Evolutionary conservation across 805 yeast species (phyloP).

Genomic region (Grigorovia humatica): DNA sequence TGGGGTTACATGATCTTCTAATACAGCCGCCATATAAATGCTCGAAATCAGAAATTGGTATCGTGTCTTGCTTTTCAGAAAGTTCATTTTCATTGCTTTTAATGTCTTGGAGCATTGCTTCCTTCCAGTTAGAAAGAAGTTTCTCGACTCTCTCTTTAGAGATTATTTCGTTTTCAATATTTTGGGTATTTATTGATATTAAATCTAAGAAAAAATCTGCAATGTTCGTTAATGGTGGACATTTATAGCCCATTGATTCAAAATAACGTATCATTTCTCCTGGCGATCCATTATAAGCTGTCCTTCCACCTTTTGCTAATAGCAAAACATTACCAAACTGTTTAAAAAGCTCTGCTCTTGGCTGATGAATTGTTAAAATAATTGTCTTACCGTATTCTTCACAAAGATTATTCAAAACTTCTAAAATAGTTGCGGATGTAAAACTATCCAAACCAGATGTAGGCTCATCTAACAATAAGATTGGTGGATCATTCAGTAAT

Average conservation of each 20-base stretch:
- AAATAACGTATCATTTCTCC: conserved; percentile 40
- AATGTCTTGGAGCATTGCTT: not conserved
- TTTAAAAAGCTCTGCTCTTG: conserved; percentile 54
- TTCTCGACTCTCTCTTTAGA: conserved; percentile 33
- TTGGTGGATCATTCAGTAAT: conserved; percentile 57
- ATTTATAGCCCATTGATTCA: conserved; percentile 36
- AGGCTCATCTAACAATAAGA: conserved; percentile 75
- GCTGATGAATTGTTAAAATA: conserved; percentile 75
- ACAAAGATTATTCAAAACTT: conserved; percentile 48
- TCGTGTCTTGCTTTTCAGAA: not conserved
- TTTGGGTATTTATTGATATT: conserved; percentile 47
- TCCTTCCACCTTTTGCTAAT: conserved; percentile 63
- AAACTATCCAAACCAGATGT: conserved; percentile 81
- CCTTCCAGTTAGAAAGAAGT: conserved; percentile 33
- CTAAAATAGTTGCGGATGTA: conserved; percentile 59
- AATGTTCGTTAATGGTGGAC: conserved; percentile 53
- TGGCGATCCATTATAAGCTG: conserved; percentile 56
- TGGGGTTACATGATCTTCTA: conserved; percentile 13
- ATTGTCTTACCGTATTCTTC: conserved; percentile 50
- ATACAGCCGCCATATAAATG: conserved; percentile 13
- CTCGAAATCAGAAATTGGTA: conserved; percentile 11
- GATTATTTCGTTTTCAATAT: conserved; percentile 31
- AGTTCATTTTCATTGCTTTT: not conserved
- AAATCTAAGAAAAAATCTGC: conserved; percentile 70
- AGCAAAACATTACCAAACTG: conserved; percentile 63